Percentiles rank a stretch among this genome's conserved stretches.
Evolutionary conservation across 1,284 basidiomycete genomes (phyloP).

Genomic region (Cerrena zonata): DNA sequence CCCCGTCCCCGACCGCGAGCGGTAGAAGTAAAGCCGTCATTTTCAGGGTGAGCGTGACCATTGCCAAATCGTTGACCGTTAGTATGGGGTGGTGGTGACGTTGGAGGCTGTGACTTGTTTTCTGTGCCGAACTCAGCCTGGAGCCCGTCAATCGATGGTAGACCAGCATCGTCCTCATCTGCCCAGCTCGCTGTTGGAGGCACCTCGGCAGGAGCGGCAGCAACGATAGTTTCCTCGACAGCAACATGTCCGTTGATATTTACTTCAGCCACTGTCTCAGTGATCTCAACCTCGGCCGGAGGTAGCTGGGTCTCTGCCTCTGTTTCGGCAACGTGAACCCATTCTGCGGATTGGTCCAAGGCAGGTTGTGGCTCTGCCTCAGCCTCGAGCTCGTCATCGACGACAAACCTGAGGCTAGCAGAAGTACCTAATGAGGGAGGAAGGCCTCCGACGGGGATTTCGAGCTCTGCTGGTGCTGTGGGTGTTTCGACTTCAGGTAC

Average conservation of each 20-base stretch:
- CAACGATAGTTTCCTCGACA: slow-evolving; percentile 21
- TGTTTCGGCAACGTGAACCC: slow-evolving; percentile 9
- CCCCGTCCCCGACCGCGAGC: slow-evolving; percentile 28
- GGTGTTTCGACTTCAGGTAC: slow-evolving; percentile 13
- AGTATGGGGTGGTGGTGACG: slow-evolving; percentile 11
- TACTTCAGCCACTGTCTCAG: slow-evolving; percentile 19
- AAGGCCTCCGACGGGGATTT: slow-evolving; percentile 30
- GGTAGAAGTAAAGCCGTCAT: slow-evolving; percentile 59
- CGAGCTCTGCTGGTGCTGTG: slow-evolving; percentile 22
- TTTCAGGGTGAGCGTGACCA: slow-evolving; percentile 33
- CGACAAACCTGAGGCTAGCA: slow-evolving; percentile 68
- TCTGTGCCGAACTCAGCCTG: slow-evolving; percentile 40
- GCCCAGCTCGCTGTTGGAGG: slow-evolving; percentile 36
- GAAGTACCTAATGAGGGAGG: slow-evolving; percentile 35
- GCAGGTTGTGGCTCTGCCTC: slow-evolving; percentile 24
- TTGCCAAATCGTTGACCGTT: slow-evolving; percentile 19
- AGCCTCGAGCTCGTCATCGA: slow-evolving; percentile 64
- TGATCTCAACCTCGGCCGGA: slow-evolving; percentile 22
- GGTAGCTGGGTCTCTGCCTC: slow-evolving; percentile 12
- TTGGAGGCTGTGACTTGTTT: slow-evolving; percentile 37
- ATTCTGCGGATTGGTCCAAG: slow-evolving; percentile 6
- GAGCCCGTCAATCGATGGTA: slow-evolving; percentile 35
- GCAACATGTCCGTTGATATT: slow-evolving; percentile 21
- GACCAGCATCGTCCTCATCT: slow-evolving; percentile 41
- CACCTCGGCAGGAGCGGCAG: slow-evolving; percentile 25